Base-by-base conservation (phyloP, 2,329 filamentous ascomycete species). In the Pseudocercospora crystallina region DNA sequence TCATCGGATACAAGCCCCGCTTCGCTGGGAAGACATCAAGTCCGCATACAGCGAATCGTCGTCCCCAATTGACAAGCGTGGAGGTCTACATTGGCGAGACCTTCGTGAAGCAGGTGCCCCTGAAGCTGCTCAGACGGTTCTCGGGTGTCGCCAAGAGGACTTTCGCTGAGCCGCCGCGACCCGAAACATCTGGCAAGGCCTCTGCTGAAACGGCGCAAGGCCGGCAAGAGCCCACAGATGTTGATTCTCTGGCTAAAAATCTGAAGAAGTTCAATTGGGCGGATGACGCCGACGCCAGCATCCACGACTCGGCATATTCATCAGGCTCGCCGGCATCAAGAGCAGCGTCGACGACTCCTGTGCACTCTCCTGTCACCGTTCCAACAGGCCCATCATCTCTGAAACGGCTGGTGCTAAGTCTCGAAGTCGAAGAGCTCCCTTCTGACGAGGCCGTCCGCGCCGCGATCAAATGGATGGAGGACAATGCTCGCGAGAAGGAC, bases 111-210 rank as follows among this genome's bases (percentile, higher is more conserved):
- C 37, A 47, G 2, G 42, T 54, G 2, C 49, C 54, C n/a, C 33
- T 57, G 14, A 46, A 32, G 11, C 17, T 50, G 7, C 17, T 57
- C 10, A 34, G 35, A 9, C 54, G 54, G 8, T 54, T 57, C 40
- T 57, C 54, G 8, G 29, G n/a, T 5, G 34, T 31, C 33, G 51
- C 51, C 10, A 48, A 37, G 5, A 26, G 47, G 12, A 17, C 26
- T 4, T 52, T 57, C 29, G 7, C 20, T 7, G 20, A 26, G 10
- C 37, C 20, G 20, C 20, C 20, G 20, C 20, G 20, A 26, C 20
- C 7, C 20, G 20, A 26, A 26, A 26, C 7, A 26, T 4, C 20
- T 7, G 20, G 20, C 20, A 26, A 26, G 20, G 7, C 20, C 20
- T 26, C 20, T 3, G 12, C 43, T 4, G 4, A 5, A 11, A 9